These are phyloP conservation scores for Podosphaera xanthii DNA, from an alignment of 2,329 filamentous ascomycete species.

Conservation along the genomic window DNA sequence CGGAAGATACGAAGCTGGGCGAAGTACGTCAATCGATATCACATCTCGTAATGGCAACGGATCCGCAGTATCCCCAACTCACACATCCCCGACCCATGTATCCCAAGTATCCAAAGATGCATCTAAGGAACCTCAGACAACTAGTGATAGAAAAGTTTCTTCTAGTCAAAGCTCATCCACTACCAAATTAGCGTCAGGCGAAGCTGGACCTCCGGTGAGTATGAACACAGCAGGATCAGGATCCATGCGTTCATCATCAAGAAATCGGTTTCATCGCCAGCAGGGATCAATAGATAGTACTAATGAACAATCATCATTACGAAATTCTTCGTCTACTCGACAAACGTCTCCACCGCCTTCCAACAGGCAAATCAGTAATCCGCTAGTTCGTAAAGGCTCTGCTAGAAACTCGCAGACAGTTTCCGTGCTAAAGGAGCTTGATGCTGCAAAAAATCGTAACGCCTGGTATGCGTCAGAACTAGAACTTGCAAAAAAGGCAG, in stretches of 20 bases:
- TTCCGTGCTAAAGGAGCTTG: slow-evolving; percentile 65
- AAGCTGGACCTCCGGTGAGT: slow-evolving; percentile 11
- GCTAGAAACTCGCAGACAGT: slow-evolving; percentile 35
- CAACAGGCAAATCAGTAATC: slow-evolving; percentile 30
- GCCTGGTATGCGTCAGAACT: slow-evolving; percentile 95
- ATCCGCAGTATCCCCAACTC: slow-evolving; percentile 21
- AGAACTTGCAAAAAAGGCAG: slow-evolving; percentile 71
- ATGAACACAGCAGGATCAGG: slow-evolving; percentile 5
- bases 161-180: slow-evolving; percentile 26
- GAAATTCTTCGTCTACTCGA: slow-evolving; percentile 19
- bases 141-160: slow-evolving; percentile 42
- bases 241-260: slow-evolving; percentile 20
- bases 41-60: slow-evolving; percentile 20
- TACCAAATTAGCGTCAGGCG: slow-evolving; percentile 14
- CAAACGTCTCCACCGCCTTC: slow-evolving; percentile 36
- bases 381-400: slow-evolving; percentile 37
- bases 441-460: slow-evolving; percentile 63
- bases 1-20: slow-evolving; percentile 11
- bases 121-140: slow-evolving; percentile 25
- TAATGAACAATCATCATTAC: slow-evolving; percentile 28
- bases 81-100: slow-evolving; percentile 7
- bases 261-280: slow-evolving; percentile 30
- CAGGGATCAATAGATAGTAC: slow-evolving; percentile 48
- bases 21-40: slow-evolving; percentile 14
- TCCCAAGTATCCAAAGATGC: slow-evolving; percentile 17